Conservation (phyloP, 768 basidiomycete genomes). For the Boletus subcaerulescens region DNA sequence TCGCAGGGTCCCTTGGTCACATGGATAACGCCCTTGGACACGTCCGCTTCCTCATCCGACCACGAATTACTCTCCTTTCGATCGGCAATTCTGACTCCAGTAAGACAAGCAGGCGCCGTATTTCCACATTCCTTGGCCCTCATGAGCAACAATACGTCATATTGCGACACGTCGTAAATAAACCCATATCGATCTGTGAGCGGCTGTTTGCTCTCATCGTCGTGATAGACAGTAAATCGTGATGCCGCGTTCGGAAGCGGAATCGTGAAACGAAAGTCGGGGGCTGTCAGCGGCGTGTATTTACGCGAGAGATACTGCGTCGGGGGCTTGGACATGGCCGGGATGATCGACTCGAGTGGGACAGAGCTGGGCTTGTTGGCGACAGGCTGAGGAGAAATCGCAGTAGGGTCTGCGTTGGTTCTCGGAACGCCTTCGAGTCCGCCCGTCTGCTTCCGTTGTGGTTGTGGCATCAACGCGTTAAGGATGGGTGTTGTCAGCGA, state of each 20-base stretch:
- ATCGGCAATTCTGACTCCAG: constrained; percentile 86
- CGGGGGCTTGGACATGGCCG: constrained; percentile 74
- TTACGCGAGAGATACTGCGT: constrained; percentile 78
- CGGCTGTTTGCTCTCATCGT: constrained; percentile 52
- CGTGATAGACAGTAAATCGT: constrained; percentile 48
- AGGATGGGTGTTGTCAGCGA: constrained; percentile 58
- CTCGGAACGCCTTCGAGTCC: constrained; percentile 22
- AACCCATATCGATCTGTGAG: constrained; percentile 89
- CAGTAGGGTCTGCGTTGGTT: constrained; percentile 11
- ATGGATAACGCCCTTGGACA: constrained; percentile 30
- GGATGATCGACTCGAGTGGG: constrained; percentile 80
- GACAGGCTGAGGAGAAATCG: constrained; percentile 19
- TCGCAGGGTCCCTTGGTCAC: constrained; percentile 41
- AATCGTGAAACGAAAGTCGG: constrained; percentile 72
- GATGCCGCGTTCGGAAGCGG: constrained; percentile 56
- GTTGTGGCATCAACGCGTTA: constrained; percentile 54
- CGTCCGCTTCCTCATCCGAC: constrained; percentile 61
- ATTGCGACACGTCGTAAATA: constrained; percentile 81
- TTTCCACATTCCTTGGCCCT: constrained; percentile 70
- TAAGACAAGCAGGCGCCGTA: constrained; percentile 80
- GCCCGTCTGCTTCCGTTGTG: constrained; percentile 41
- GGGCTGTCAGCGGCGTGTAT: constrained; percentile 70
- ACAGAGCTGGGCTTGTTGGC: constrained; percentile 43
- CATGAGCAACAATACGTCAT: constrained; percentile 74
- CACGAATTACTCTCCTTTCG: constrained; percentile 75